Conservation (phyloP, 1,139 yeast genomes). For the Sugiyamaella castrensis region DNA sequence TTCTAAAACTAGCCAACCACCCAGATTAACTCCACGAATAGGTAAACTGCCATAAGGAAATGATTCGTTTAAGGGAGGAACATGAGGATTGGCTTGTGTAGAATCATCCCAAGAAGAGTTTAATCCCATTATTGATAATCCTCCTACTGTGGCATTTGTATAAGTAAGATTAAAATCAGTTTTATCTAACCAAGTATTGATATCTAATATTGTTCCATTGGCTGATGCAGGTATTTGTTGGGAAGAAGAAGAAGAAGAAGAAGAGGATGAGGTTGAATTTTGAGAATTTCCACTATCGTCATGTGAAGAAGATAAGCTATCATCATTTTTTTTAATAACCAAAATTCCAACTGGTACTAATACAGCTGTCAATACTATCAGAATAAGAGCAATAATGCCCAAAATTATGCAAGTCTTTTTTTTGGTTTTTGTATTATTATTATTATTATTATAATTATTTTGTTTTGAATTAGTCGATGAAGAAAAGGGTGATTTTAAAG, state of each 20-base stretch:
- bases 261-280: slow-evolving; percentile 8
- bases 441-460: not conserved
- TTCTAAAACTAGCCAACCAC: slow-evolving; percentile 90
- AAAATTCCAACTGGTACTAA: slow-evolving; percentile 35
- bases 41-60: slow-evolving; percentile 50
- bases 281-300: not conserved
- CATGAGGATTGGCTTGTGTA: slow-evolving; percentile 29
- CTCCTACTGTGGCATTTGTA: slow-evolving; percentile 38
- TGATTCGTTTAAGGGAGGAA: slow-evolving; percentile 30
- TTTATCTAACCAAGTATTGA: slow-evolving; percentile 37
- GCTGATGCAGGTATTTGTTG: slow-evolving; percentile 27
- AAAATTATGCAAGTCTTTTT: slow-evolving; percentile 10
- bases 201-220: slow-evolving; percentile 33
- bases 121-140: slow-evolving; percentile 39
- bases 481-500: too few species aligned
- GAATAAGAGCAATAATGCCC: slow-evolving; percentile 19
- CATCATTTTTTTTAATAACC: slow-evolving; percentile 25
- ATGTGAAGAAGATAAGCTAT: slow-evolving; percentile 3
- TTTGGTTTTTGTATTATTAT: not conserved
- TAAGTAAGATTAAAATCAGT: slow-evolving; percentile 39
- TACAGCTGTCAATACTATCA: slow-evolving; percentile 31
- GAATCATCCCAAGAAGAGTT: slow-evolving; percentile 35
- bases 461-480: too few species aligned
- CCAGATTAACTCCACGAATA: slow-evolving; percentile 76
- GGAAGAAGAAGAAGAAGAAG: slow-evolving; percentile 4